phyloP scores from a whole-genome alignment of 495 filamentous ascomycete species.

The Usnea hakonensis region DNA sequence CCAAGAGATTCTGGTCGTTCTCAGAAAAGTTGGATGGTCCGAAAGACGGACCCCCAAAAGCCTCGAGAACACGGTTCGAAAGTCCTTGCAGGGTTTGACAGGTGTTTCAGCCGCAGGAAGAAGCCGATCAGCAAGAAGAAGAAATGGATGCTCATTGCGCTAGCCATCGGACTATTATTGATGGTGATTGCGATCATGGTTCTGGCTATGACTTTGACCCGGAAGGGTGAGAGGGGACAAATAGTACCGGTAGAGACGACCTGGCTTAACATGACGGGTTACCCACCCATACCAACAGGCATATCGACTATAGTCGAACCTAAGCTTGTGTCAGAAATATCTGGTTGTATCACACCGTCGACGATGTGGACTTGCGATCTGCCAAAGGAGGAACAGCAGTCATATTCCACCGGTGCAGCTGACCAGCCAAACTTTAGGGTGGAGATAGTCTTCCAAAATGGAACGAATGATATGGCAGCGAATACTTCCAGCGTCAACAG shows the following conservation, averaged over 20 bases:
- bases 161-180: conserved; percentile 45
- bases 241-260: conserved; percentile 41
- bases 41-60: conserved; percentile 57
- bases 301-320: conserved; percentile 66
- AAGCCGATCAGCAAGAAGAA: conserved; percentile 43
- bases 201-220: conserved; percentile 53
- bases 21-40: conserved; percentile 45
- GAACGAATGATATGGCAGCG: conserved; percentile 37
- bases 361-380: conserved; percentile 77
- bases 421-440: conserved; percentile 70
- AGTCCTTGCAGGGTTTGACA: conserved; percentile 1
- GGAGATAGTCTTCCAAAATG: conserved; percentile 73
- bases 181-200: conserved; percentile 54
- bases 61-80: conserved; percentile 31
- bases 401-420: conserved; percentile 49
- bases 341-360: conserved; percentile 58
- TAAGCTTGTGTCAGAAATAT: conserved; percentile 46
- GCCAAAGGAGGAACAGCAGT: conserved; percentile 63
- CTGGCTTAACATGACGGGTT: conserved; percentile 79
- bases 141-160: conserved; percentile 48
- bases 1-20: conserved; percentile 39
- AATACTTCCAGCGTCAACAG: conserved; percentile 24
- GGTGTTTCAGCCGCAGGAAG: conserved; percentile 13
- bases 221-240: conserved; percentile 27
- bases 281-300: conserved; percentile 78